Conservation (phyloP, 179 eudicot species). For the Beta lomatogona region DNA sequence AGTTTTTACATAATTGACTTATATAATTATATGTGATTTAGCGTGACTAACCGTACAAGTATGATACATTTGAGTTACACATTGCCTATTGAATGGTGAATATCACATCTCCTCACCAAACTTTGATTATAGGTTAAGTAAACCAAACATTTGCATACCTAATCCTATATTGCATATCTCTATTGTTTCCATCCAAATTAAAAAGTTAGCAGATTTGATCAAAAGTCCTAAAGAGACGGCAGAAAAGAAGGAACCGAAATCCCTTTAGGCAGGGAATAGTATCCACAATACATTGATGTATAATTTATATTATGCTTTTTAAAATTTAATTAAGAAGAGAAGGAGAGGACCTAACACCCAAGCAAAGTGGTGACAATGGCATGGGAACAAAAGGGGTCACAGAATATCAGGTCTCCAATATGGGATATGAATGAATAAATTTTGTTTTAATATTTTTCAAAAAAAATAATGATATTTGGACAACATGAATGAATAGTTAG, state of each 20-base stretch:
- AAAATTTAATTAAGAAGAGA: not conserved
- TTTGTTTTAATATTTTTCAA: no score
- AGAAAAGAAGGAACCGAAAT: slow-evolving; percentile 27
- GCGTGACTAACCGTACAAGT: no score
- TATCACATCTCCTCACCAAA: not conserved
- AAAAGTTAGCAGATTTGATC: slow-evolving; percentile 7
- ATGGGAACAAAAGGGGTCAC: slow-evolving; percentile 16
- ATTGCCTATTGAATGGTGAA: no score
- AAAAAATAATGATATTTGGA: not conserved
- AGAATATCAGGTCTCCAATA: slow-evolving; percentile 9
- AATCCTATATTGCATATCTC: not conserved
- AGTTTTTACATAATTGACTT: no score
- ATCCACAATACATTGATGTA: slow-evolving; percentile 18
- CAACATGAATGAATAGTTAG: not conserved
- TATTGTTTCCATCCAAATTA: not conserved
- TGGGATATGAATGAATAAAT: slow-evolving; percentile 14
- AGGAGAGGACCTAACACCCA: not conserved
- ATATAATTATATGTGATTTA: no score
- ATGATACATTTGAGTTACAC: no score
- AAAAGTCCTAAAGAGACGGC: slow-evolving; percentile 24
- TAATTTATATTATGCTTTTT: not conserved
- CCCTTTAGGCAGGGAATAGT: slow-evolving; percentile 38
- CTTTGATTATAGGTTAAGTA: slow-evolving; percentile 1
- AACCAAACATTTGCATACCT: not conserved
- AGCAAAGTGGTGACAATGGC: slow-evolving; percentile 13